phyloP scores from a whole-genome alignment of 306 rosid species.

The Hippophae tibetana region DNA sequence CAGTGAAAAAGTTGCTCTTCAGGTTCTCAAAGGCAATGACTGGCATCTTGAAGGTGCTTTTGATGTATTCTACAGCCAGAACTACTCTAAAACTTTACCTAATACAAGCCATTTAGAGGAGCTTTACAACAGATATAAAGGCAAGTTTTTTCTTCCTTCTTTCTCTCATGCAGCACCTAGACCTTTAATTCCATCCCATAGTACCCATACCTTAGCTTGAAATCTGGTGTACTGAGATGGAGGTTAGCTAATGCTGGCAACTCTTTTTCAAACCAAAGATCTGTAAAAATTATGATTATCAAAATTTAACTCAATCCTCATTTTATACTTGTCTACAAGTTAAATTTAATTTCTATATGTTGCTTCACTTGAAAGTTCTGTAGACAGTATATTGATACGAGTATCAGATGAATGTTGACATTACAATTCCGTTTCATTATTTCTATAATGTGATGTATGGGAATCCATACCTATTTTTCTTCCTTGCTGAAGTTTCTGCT shows the following conservation, averaged over 20 bases:
- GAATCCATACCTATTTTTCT: no score
- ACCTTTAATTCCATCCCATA: not conserved
- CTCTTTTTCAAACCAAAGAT: not conserved
- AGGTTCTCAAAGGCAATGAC: conserved; percentile 79
- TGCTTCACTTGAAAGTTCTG: not conserved
- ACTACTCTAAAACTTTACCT: conserved; percentile 49
- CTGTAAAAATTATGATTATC: not conserved
- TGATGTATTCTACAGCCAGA: conserved; percentile 91
- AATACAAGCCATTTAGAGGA: conserved; percentile 80
- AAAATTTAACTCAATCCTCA: not conserved
- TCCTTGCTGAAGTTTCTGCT: no score
- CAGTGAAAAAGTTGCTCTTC: conserved; percentile 86
- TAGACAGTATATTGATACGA: not conserved
- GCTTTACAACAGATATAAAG: conserved; percentile 93
- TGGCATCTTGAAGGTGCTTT: conserved; percentile 99
- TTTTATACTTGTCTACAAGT: not conserved
- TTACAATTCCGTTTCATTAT: no score
- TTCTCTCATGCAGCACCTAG: not conserved
- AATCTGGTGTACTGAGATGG: not conserved
- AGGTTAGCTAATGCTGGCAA: not conserved
- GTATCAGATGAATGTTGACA: no score
- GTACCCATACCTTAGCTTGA: not conserved
- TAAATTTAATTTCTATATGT: no score
- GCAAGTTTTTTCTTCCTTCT: conserved; percentile 34
- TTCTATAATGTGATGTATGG: no score